Evolutionary conservation across 305 asterid species (phyloP).

Genomic region (Andrographis paniculata): DNA sequence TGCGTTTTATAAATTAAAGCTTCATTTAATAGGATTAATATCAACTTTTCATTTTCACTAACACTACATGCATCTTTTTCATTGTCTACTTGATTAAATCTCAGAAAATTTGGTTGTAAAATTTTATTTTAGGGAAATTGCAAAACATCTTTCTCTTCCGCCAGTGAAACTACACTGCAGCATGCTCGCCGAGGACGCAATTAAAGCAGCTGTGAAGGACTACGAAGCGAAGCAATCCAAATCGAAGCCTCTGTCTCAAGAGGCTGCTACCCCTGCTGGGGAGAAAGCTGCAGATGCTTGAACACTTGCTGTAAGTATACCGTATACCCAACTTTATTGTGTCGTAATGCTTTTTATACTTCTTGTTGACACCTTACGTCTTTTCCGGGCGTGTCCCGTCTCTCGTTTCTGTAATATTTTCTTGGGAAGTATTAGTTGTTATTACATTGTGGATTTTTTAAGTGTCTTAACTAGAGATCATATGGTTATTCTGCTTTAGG

Average conservation of each 20-base stretch:
- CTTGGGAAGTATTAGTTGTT: too few relatives aligned
- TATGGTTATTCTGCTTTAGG: too few relatives aligned
- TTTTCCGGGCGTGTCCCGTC: too few relatives aligned
- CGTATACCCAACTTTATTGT: too few relatives aligned
- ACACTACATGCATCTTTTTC: not conserved
- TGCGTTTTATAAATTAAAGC: constrained; percentile 1
- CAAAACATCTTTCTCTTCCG: constrained; percentile 94
- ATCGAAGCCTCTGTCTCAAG: constrained; percentile 15
- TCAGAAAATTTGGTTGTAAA: too few relatives aligned
- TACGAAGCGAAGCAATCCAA: constrained; percentile 62
- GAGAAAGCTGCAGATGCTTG: too few relatives aligned
- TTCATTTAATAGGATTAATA: not conserved
- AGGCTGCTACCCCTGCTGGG: constrained; percentile 14
- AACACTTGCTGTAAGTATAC: too few relatives aligned
- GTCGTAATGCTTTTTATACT: too few relatives aligned
- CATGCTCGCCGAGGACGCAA: constrained; percentile 99
- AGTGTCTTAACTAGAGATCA: too few relatives aligned
- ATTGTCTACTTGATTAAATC: not conserved
- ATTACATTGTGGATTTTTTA: too few relatives aligned
- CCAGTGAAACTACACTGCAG: constrained; percentile 97
- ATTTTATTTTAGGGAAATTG: constrained; percentile 81
- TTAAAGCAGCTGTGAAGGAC: constrained; percentile 94
- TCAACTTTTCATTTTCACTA: not conserved
- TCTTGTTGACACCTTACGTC: too few relatives aligned
- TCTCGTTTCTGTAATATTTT: too few relatives aligned